Evolutionary conservation across 768 basidiomycete genomes (phyloP), one percentile per base, ranked within the genome.

Genomic region (Leccinellum albellum): DNA sequence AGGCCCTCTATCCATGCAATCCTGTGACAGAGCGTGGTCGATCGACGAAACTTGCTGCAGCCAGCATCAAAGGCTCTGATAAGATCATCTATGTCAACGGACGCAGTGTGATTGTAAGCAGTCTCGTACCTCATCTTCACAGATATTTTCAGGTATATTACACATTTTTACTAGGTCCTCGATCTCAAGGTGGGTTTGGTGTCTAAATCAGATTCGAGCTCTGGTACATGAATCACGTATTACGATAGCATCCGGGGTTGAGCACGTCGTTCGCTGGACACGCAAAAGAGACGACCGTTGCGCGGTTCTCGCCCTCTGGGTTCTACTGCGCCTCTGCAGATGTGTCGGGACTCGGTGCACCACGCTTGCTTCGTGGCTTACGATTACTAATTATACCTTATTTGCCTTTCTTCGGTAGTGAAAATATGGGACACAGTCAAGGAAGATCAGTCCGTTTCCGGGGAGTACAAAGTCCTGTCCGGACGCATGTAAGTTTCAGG

Each of bases 251-350:
- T 68, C 82, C 87, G 13, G 75, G 78, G 3, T 73, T 82, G 6
- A 81, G 86, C 13, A 78, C 77, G 13, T 78, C 85, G 23, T 94
- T 95, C 68, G 78, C 83, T 45, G 89, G 89, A 28, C 94, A 97
- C 72, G 82, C 86, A 4, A 86, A 93, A 62, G 86, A 87, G 54
- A 81, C 92, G 7, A 94, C 91, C 2, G 91, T 95, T 17, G 95
- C 96, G 14, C 85, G 91, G 35, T 83, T 97, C 64, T 94, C 94
- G 2, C 95, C 94, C 0, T 90, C 92, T 2, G 95, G 96, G 26
- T 97, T 87, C 74, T 98, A 98, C 74, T 94, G 91, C 67, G 95
- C 96, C 4, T 96, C 93, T 29, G 96, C 83, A 23, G 95, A 98
- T 69, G 73, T 81, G 4, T 76, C 78, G 29, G 95, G 95, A 40